These are phyloP conservation scores for Naematelia aurantialba DNA, from an alignment of 768 basidiomycete species.

Conservation along the genomic window DNA sequence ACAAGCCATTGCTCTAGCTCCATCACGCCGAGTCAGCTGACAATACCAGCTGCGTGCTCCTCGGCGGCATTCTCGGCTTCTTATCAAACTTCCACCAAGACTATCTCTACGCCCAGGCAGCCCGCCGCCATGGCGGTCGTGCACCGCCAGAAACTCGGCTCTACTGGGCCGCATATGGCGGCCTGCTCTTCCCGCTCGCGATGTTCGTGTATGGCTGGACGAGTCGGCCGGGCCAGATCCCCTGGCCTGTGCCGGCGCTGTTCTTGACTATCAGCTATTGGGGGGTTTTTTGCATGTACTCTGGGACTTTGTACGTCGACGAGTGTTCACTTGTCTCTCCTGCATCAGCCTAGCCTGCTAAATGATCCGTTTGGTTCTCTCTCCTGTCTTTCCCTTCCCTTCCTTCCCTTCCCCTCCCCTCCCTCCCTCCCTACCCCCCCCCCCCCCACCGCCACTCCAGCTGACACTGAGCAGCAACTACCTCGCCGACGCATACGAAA, in stretches of 20 bases:
- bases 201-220: constrained; percentile 43
- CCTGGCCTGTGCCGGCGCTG: constrained; percentile 36
- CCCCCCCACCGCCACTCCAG: not conserved
- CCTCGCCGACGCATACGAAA: constrained; percentile 47
- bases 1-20: too few relatives aligned
- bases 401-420: not conserved
- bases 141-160: constrained; percentile 46
- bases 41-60: constrained; percentile 30
- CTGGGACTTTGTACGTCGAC: constrained; percentile 40
- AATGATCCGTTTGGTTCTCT: not conserved
- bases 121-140: constrained; percentile 24
- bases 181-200: constrained; percentile 39
- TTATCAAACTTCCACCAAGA: constrained; percentile 40
- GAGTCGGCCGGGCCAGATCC: constrained; percentile 24
- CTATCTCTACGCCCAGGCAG: constrained; percentile 27
- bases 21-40: too few relatives aligned
- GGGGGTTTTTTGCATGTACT: constrained; percentile 44
- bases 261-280: constrained; percentile 30
- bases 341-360: too few relatives aligned
- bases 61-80: constrained; percentile 40
- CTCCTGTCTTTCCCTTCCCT: not conserved
- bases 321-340: too few relatives aligned
- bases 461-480: constrained; percentile 26
- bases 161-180: constrained; percentile 43
- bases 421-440: not conserved